Evolutionary conservation across 371 early-diverging fungal genomes (phyloP).

Genomic region (Mucor piriformis): DNA sequence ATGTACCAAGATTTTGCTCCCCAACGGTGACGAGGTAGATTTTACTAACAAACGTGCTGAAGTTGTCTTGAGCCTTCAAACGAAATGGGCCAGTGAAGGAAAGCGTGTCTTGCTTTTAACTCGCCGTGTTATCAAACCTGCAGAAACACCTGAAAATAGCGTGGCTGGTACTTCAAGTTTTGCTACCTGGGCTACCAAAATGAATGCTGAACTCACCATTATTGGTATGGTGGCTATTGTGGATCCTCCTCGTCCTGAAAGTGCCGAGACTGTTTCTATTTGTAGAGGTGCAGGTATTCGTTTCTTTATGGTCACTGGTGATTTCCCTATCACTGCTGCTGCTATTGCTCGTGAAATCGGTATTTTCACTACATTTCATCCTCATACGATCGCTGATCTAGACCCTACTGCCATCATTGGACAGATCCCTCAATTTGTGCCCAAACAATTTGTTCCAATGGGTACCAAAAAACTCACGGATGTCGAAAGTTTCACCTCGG

Average conservation of each 20-base stretch:
- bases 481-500: too few relatives aligned
- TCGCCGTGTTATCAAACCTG: constrained; percentile 55
- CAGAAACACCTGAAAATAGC: constrained; percentile 81
- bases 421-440: too few relatives aligned
- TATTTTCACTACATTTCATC: constrained; percentile 93
- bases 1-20: constrained; percentile 48
- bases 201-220: constrained; percentile 83
- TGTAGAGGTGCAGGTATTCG: constrained; percentile 95
- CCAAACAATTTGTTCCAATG: too few relatives aligned
- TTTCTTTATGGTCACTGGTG: constrained; percentile 98
- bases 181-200: constrained; percentile 63
- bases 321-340: constrained; percentile 95
- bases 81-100: constrained; percentile 63
- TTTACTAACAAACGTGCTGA: constrained; percentile 48
- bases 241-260: constrained; percentile 98
- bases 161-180: constrained; percentile 43
- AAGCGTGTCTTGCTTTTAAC: constrained; percentile 70
- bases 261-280: constrained; percentile 76
- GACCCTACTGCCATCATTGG: too few relatives aligned
- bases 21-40: constrained; percentile 44
- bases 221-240: constrained; percentile 94
- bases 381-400: constrained; percentile 72
- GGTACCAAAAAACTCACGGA: too few relatives aligned
- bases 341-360: constrained; percentile 93
- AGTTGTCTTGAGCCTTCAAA: constrained; percentile 47